Evolutionary conservation across 2,329 filamentous ascomycete species (phyloP).

Genomic region (Ascochyta pisi): DNA sequence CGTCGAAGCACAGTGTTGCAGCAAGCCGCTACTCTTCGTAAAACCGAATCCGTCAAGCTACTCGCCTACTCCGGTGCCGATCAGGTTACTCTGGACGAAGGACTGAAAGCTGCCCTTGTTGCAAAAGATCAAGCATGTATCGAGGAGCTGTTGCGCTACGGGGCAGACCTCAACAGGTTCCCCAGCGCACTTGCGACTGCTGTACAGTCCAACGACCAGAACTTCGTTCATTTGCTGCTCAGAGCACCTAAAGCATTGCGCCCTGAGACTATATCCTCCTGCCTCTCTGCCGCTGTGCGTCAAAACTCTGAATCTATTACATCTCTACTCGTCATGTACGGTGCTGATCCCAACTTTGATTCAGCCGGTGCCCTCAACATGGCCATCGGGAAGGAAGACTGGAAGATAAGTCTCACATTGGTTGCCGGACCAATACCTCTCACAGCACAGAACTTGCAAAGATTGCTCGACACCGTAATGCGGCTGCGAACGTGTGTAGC

Average conservation of each 20-base stretch:
- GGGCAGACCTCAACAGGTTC: conserved; percentile 42
- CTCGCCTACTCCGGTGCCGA: conserved; percentile 46
- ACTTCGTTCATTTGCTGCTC: conserved; percentile 39
- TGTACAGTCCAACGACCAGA: conserved; percentile 40
- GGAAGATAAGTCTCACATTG: conserved; percentile 37
- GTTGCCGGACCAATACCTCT: conserved; percentile 38
- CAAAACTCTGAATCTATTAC: conserved; percentile 37
- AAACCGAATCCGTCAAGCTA: conserved; percentile 40
- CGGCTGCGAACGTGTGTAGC: conserved; percentile 36
- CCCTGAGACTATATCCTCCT: conserved; percentile 42
- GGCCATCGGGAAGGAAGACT: conserved; percentile 41
- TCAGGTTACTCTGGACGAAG: conserved; percentile 44
- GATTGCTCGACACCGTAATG: conserved; percentile 39
- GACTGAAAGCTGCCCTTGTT: conserved; percentile 40
- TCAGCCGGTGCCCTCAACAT: conserved; percentile 41
- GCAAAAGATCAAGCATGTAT: conserved; percentile 43
- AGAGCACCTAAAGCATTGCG: conserved; percentile 43
- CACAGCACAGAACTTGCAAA: conserved; percentile 33
- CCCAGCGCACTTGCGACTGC: conserved; percentile 41
- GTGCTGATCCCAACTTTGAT: conserved; percentile 47
- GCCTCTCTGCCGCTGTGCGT: conserved; percentile 41
- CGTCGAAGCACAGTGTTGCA: conserved; percentile 47
- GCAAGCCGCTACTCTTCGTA: conserved; percentile 40
- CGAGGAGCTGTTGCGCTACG: conserved; percentile 44
- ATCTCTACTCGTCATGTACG: conserved; percentile 42